Base-by-base conservation (phyloP, 2,329 filamentous ascomycete species). In the Fusarium euwallaceae region DNA sequence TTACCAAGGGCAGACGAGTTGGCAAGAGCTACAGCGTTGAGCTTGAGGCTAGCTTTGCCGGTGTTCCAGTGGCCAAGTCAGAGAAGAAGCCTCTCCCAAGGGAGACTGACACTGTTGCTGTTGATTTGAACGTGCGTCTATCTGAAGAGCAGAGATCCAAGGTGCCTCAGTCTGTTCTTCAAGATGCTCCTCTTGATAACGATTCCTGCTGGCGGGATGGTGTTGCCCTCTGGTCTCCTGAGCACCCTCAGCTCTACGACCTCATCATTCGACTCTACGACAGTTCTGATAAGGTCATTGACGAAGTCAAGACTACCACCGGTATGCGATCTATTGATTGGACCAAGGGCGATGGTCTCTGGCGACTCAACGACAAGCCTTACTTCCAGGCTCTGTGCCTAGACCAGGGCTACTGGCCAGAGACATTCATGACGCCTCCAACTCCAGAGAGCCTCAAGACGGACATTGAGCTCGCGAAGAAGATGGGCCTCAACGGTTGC, bases 341-440 rank as follows among this genome's bases (percentile, higher is more conserved):
- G 91, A 86, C 83, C 20, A 84, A 81, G 10, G 88, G 88, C 3
- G 88, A 92, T 71, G 86, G 88, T 0, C 88, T 89, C 0, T 90
- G 92, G 84, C 84, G 88, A 8, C 85, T 92, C 24, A 92, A 92
- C 78, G 86, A 85, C 67, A 84, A 83, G 64, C 89, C 90, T 3
- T 87, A 89, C 73, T 92, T 92, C 83, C 90, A 92, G 78, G 86
- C 88, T 14, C 82, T 92, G 2, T 86, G 87, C 59, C 85, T 92
- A 12, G 90, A 92, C 79, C 90, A 92, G 80, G 90, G 90, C 48
- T 92, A 92, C 82, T 92, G 90, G 90, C 89, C 88, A 1, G 83
- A 87, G 4, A 90, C 89, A 0, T 87, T 90, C 71, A 86, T 91
- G 83, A 92, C 90, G 5, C 89, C 90, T 1, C 89, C 89, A 0